Evolutionary conservation across 805 yeast species (phyloP).

Genomic region (Ogataea nonfermentans): DNA sequence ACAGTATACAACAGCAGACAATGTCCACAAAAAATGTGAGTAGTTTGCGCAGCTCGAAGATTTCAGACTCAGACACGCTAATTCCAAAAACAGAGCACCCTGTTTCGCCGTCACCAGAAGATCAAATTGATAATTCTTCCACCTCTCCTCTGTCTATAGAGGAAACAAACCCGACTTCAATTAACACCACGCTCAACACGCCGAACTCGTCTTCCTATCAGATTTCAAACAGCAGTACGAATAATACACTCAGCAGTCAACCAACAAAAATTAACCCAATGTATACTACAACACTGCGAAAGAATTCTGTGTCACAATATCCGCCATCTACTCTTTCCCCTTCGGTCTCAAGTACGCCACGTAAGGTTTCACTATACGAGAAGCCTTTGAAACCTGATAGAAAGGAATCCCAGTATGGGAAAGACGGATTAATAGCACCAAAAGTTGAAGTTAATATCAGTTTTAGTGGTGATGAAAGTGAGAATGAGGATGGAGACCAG

Average conservation of each 20-base stretch:
- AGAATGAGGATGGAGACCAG: conserved; percentile 15
- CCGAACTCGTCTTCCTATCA: not conserved
- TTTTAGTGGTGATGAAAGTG: conserved; percentile 22
- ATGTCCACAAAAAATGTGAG: conserved; percentile 1
- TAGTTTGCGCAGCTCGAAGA: not conserved
- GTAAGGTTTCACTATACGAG: conserved; percentile 14
- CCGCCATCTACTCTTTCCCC: conserved; percentile 39
- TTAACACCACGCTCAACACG: conserved; percentile 18
- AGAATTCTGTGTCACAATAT: conserved; percentile 43
- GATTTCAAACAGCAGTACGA: conserved; percentile 1
- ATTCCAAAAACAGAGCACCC: conserved; percentile 1
- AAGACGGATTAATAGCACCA: conserved; percentile 20
- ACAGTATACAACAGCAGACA: conserved; percentile 4
- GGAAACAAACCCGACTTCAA: conserved; percentile 20
- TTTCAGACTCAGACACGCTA: not conserved
- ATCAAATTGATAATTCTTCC: conserved; percentile 10
- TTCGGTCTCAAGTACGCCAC: conserved; percentile 17
- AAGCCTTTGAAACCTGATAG: conserved; percentile 5
- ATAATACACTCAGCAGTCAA: not conserved
- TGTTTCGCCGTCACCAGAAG: conserved; percentile 19
- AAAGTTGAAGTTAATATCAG: conserved; percentile 17
- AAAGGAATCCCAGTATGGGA: conserved; percentile 4
- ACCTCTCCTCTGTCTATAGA: conserved; percentile 20
- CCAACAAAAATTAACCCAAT: conserved; percentile 8
- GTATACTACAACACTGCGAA: conserved; percentile 31